These are phyloP conservation scores for Wallemia ichthyophaga DNA, from an alignment of 1,284 basidiomycete species.

Conservation along the genomic window DNA sequence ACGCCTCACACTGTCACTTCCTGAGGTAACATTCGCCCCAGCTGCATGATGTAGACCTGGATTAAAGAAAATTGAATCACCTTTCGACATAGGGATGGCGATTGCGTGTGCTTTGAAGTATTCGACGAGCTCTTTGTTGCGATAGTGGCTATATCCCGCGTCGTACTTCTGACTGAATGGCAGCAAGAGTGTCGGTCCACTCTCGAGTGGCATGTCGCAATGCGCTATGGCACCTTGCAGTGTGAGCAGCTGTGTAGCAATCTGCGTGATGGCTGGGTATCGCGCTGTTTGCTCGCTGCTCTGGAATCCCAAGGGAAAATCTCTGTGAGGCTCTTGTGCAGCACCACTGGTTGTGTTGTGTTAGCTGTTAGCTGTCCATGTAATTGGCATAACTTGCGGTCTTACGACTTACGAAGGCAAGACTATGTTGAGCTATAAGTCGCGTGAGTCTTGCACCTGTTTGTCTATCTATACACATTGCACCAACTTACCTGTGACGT, in stretches of 20 bases:
- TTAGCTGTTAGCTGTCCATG: too few species aligned
- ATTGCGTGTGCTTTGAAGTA: background rate
- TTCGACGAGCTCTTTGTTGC: constrained; percentile 1
- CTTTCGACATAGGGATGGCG: constrained; percentile 5
- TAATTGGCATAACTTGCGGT: too few species aligned
- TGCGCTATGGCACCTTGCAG: constrained; percentile 8
- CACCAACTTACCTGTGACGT: constrained; percentile 4
- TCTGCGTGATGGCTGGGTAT: constrained; percentile 5
- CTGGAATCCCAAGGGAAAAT: constrained; percentile 5
- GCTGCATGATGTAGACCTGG: constrained; percentile 9
- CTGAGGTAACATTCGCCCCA: constrained; percentile 4
- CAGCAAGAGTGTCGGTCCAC: constrained; percentile 7
- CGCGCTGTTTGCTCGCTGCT: background rate
- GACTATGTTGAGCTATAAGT: constrained; percentile 2
- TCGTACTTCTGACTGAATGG: constrained; percentile 6
- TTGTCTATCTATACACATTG: too few species aligned
- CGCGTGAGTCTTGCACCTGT: too few species aligned
- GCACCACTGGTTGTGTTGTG: constrained; percentile 4
- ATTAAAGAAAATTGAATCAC: constrained; percentile 9
- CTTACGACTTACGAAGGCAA: constrained; percentile 4
- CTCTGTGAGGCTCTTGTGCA: constrained; percentile 7
- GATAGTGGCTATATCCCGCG: constrained; percentile 6
- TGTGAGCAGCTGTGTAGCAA: constrained; percentile 7
- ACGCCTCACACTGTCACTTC: background rate
- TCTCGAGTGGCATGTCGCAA: constrained; percentile 6